Evolutionary conservation across 2,329 filamentous ascomycete species (phyloP).

Genomic region (Hypoxylon sp.): DNA sequence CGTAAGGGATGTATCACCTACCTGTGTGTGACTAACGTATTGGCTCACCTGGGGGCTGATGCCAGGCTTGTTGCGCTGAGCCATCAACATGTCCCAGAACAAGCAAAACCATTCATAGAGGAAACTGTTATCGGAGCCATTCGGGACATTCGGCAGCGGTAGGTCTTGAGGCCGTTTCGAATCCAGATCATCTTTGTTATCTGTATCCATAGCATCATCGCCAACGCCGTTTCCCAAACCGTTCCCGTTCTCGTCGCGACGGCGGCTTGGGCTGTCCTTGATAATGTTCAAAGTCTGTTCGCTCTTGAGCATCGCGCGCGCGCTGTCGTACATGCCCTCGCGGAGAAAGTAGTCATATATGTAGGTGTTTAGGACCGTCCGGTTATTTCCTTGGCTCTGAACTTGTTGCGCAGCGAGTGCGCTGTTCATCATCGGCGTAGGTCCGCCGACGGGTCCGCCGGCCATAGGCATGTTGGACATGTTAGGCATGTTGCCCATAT

Average conservation of each 20-base stretch:
- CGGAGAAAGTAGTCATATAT: constrained; percentile 94
- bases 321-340: constrained; percentile 85
- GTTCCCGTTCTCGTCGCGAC: constrained; percentile 75
- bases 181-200: constrained; percentile 81
- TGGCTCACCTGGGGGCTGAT: constrained; percentile 73
- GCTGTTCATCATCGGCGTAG: constrained; percentile 76
- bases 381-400: constrained; percentile 56
- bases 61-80: constrained; percentile 76
- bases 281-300: constrained; percentile 74
- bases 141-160: constrained; percentile 77
- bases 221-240: constrained; percentile 74
- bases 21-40: constrained; percentile 87
- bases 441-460: constrained; percentile 71
- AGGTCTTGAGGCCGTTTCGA: constrained; percentile 82
- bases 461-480: constrained; percentile 78
- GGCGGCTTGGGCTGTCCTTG: constrained; percentile 76
- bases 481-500: constrained; percentile 76
- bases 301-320: constrained; percentile 76
- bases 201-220: constrained; percentile 84
- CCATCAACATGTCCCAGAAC: constrained; percentile 95
- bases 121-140: constrained; percentile 79
- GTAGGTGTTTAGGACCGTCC: constrained; percentile 80
- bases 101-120: constrained; percentile 98
- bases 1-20: constrained; percentile 57
- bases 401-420: constrained; percentile 52